phyloP scores from a whole-genome alignment of 257 asterid species.

The Datura wrightii region DNA sequence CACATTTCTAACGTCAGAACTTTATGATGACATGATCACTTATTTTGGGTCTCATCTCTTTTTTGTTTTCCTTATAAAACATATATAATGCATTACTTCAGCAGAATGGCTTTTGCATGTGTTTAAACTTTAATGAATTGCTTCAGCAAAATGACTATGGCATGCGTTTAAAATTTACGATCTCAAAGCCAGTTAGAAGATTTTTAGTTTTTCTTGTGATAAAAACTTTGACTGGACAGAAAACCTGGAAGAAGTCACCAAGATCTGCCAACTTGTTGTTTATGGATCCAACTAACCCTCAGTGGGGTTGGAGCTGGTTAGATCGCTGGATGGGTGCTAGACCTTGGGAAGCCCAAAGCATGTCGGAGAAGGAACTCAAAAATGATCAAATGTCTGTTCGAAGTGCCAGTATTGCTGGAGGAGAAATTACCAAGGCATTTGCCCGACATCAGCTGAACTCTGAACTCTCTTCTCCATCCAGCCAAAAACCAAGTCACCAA shows the following conservation, averaged over 20 bases:
- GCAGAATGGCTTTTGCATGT: background rate
- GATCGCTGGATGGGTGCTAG: conserved; percentile 94
- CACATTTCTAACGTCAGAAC: background rate
- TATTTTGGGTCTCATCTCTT: background rate
- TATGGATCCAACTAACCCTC: conserved; percentile 97
- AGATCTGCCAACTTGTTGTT: conserved; percentile 73
- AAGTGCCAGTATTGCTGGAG: conserved; percentile 48
- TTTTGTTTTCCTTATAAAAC: background rate
- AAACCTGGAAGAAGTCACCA: conserved; percentile 88
- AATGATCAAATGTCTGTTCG: conserved; percentile 52
- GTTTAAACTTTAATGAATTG: background rate
- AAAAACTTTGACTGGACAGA: conserved; percentile 53
- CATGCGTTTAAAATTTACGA: background rate
- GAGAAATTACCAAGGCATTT: conserved; percentile 75
- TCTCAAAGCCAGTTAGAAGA: background rate
- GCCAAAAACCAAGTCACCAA: conserved; percentile 52
- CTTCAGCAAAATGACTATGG: background rate
- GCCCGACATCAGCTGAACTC: conserved; percentile 74
- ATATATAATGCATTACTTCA: background rate
- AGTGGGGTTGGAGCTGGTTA: conserved; percentile 99
- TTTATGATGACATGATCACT: conserved; percentile 8
- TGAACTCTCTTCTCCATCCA: conserved; percentile 57
- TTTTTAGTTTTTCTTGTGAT: background rate
- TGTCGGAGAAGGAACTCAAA: conserved; percentile 59
- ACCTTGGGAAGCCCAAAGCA: conserved; percentile 63